Evolutionary conservation across 768 basidiomycete species (phyloP), one percentile per base, ranked within the genome.

Genomic region (Mrakia gelida): DNA sequence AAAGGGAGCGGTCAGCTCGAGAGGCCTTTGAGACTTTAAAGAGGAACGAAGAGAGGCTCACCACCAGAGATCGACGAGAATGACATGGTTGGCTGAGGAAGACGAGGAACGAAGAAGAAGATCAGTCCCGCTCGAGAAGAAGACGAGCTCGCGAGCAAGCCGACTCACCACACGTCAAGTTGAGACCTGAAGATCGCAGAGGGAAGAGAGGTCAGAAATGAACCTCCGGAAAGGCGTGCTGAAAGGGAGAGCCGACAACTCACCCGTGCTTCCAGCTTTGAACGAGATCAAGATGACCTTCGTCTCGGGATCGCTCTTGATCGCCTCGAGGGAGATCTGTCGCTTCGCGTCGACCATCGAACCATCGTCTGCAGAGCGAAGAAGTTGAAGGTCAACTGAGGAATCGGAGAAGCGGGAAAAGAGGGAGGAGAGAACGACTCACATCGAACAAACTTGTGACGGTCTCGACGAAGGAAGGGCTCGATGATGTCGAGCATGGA

Each of bases 201-300:
- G 28, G 54, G 26, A 9, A 65, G 18, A 38, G 3, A n/a, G 0
- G n/a, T 30, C 21, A 56, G 23, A 11, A 13, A 68, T 65, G 61
- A 63, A 23, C 38, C 38, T 16, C 0, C 18, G 26, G 7, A 5
- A 18, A 28, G 23, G 0, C 10, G 34, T 56, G 38, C n/a, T n/a
- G 56, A 13, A 26, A 21, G 16, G 76, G 54, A 56, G 21, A 52
- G 71, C 2, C 28, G 32, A 75, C 34, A 75, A 62, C 78, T 75
- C 32, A 92, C 93, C 93, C n/a, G 92, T 94, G 82, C 92, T 92
- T 6, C 95, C 95, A 41, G 95, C 94, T 84, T 95, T 97, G 89
- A 98, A 95, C 0, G 94, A 97, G 80, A 98, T 95, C 80, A 99
- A 85, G 79, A 98, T 97, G 62, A 96, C 90, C 45, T 88, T 88